Base-by-base conservation (phyloP, 2,329 filamentous ascomycete genomes). In the Ceratocystis eucalypticola region DNA sequence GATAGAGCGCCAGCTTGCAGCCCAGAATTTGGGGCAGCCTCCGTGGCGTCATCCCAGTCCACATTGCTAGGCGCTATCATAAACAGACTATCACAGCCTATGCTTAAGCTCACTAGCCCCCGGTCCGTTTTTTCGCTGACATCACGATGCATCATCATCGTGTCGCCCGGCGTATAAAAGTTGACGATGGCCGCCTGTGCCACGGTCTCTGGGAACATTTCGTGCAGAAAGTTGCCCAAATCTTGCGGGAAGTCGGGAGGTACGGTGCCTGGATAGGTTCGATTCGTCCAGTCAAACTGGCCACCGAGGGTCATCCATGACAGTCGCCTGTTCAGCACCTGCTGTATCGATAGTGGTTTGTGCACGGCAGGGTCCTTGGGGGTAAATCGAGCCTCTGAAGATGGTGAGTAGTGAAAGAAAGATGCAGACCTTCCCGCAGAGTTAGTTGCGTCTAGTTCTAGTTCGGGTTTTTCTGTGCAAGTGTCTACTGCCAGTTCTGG, bases 281-380 rank as follows among this genome's bases (percentile, higher is more conserved):
- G 92, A 66, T 84, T 83, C 0, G 91, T 95, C 94, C 93, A 97
- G 77, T 97, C 89, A 75, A 97, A 97, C 74, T 97, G 94, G 0
- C 91, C 93, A 62, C 94, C 94, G 2, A 99, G 82, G 0, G 93
- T 97, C 53, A 95, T 84, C 94, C 94, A 99, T 70, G 93, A 90
- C 28, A 97, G 82, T 69, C 89, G 92, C 69, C 87, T 88, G 67
- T 86, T 83, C 55, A 97, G 79, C 37, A 93, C 84, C 72, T 87
- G 86, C 62, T 82, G 79, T 65, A 88, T 79, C 1, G 83, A 81
- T 8, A 96, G 78, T 1, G 89, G 81, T 68, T 87, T 89, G 76
- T 96, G 92, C n/a, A 91, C 76, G 0, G 74, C 70, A 0, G 88
- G 79, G 71, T 96, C 85, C 65, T 88, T 88, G 5, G 93, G 90